Evolutionary conservation across 2,329 filamentous ascomycete genomes (phyloP).

Genomic region (Aspergillus ibericus): DNA sequence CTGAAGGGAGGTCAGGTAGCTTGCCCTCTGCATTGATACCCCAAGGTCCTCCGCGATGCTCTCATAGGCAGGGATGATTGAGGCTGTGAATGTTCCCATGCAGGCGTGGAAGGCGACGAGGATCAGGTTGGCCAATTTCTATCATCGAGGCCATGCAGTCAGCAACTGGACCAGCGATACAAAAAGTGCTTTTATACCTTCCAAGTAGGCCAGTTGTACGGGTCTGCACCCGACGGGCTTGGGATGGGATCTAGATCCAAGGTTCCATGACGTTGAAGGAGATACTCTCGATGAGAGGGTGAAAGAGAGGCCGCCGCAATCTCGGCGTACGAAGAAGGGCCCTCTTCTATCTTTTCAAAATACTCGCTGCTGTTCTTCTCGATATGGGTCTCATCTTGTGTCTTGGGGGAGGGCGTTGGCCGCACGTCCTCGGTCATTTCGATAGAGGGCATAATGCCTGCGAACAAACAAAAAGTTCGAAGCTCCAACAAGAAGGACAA

Average conservation of each 20-base stretch:
- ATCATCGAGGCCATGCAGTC: neutral
- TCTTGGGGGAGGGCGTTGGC: neutral
- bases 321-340: neutral
- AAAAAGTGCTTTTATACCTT: constrained; percentile 37
- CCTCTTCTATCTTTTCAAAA: constrained; percentile 13
- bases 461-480: neutral
- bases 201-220: constrained; percentile 57
- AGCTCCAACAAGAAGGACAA: neutral
- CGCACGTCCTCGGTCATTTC: constrained; percentile 2
- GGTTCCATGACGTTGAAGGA: constrained; percentile 55
- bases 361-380: constrained; percentile 16
- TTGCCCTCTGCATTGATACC: constrained; percentile 49
- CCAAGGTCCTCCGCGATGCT: constrained; percentile 54
- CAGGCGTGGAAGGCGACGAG: constrained; percentile 60
- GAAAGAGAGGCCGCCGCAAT: constrained; percentile 17
- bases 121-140: constrained; percentile 36
- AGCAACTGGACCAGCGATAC: neutral
- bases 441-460: neutral
- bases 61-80: constrained; percentile 57
- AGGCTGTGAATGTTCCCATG: constrained; percentile 59
- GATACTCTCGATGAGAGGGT: constrained; percentile 43
- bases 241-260: constrained; percentile 56
- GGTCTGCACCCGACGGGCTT: constrained; percentile 50
- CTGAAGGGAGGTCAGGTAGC: constrained; percentile 57
- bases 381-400: neutral